phyloP scores from a whole-genome alignment of 495 filamentous ascomycete genomes.

The Tuber umbilicatum region DNA sequence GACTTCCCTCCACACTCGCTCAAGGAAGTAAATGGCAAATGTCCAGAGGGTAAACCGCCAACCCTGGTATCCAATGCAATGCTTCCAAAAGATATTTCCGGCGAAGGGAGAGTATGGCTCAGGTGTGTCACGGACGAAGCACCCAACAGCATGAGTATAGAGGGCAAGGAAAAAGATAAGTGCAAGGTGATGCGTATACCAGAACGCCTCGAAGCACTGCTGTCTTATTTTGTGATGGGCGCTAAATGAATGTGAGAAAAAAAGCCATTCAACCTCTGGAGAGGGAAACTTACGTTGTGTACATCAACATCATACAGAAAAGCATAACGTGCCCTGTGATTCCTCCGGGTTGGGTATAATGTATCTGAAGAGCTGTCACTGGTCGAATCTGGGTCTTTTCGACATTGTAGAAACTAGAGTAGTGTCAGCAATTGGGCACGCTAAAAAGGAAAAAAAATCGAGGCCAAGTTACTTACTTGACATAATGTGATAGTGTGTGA shows the following conservation, averaged over 20 bases:
- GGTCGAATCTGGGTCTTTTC: slow-evolving; percentile 78
- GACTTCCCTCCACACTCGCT: slow-evolving; percentile 89
- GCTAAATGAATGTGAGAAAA: slow-evolving; percentile 10
- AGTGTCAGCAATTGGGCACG: background rate
- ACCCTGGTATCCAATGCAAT: slow-evolving; percentile 91
- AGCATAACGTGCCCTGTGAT: slow-evolving; percentile 98
- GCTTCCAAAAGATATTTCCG: slow-evolving; percentile 71
- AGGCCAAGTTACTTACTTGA: slow-evolving; percentile 65
- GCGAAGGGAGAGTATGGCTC: slow-evolving; percentile 76
- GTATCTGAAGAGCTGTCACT: slow-evolving; percentile 79
- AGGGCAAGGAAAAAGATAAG: slow-evolving; percentile 89
- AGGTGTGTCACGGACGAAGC: slow-evolving; percentile 79
- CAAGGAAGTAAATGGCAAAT: slow-evolving; percentile 76
- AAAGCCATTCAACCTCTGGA: too few relatives aligned
- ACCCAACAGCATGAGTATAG: slow-evolving; percentile 93
- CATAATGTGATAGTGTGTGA: slow-evolving; percentile 78
- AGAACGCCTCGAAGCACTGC: slow-evolving; percentile 96
- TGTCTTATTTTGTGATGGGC: slow-evolving; percentile 89
- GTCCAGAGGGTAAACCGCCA: slow-evolving; percentile 95
- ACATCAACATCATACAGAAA: slow-evolving; percentile 97
- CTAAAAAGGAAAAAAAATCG: background rate
- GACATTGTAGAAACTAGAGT: slow-evolving; percentile 80
- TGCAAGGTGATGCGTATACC: slow-evolving; percentile 98
- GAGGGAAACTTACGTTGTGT: slow-evolving; percentile 56
- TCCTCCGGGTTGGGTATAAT: slow-evolving; percentile 81